These are phyloP conservation scores for Aspergillus haitiensis DNA, from an alignment of 495 filamentous ascomycete genomes.

Conservation along the genomic window DNA sequence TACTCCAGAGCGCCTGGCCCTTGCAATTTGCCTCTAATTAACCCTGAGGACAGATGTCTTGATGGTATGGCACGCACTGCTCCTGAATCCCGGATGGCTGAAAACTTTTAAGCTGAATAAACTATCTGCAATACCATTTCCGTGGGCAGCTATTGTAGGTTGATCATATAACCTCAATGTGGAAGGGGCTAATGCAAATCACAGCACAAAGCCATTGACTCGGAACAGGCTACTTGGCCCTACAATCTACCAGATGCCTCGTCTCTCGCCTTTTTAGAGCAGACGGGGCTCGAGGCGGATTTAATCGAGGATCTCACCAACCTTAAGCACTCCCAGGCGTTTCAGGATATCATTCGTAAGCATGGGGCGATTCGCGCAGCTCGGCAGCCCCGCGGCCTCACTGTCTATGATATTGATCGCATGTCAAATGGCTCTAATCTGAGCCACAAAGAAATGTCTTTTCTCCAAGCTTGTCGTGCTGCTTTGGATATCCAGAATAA, in stretches of 20 bases:
- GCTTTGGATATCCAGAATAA: background rate
- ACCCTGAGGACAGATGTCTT: background rate
- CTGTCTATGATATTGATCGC: background rate
- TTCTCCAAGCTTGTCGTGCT: background rate
- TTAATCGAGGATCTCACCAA: background rate
- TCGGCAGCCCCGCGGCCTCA: background rate
- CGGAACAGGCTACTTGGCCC: background rate
- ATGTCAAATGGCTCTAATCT: background rate
- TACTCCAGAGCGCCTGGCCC: background rate
- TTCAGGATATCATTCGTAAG: background rate
- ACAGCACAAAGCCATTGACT: background rate
- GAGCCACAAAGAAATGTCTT: background rate
- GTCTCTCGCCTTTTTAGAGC: background rate
- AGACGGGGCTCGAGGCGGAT: background rate
- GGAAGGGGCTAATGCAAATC: background rate
- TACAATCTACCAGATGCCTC: background rate
- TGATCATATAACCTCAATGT: background rate
- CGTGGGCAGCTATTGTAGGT: conserved; percentile 4
- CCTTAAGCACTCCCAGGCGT: background rate
- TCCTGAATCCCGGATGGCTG: conserved; percentile 6
- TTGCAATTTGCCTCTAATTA: background rate
- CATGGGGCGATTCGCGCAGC: background rate
- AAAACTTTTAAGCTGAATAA: background rate
- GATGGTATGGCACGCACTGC: conserved; percentile 9
- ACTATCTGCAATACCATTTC: background rate